Evolutionary conservation across 192 early-diverging fungal genomes (phyloP), one percentile per base, ranked within the genome.

Genomic region (Podila clonocystis): DNA sequence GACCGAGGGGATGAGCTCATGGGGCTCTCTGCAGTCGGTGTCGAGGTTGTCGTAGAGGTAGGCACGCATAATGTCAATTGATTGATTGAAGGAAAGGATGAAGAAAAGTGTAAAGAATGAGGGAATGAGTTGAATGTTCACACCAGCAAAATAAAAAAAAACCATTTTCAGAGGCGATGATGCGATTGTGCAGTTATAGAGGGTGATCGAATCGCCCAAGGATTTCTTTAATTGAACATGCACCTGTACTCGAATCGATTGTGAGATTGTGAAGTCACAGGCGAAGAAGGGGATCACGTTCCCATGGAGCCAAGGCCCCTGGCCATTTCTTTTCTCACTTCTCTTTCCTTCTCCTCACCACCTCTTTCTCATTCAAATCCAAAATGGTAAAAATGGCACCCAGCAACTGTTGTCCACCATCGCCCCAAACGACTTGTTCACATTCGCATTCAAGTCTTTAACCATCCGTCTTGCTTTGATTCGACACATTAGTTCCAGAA

Each of bases 21-120:
- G 98, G 17, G 86, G 86, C 68, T 91, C 91, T 63, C 95, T 91
- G 62, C 90, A 93, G 88, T 97, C 96, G 29, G 67, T 78, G 17
- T 82, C 63, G 34, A 83, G 74, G 75, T 89, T 89, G 85, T 94
- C 92, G 79, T 89, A 91, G 72, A 91, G 85, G 79, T 94, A 98
- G 34, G 92, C 91, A n/a, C 92, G 48, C 26, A 65, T 49, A 50
- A n/a, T 36, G 17, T 17, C 17, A 17, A 36, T 41, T 48, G 31
- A 36, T 22, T 38, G 64, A 19, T 4, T n/a, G 29, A 8, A 49
- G 49, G 41, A 52, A 52, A 31, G 64, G 22, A 5, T 29, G 63
- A 29, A 15, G 41, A 41, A 30, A 45, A 5, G 52, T 24, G 52
- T 55, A 17, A 24, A 9, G 22, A 26, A 24, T 24, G 22, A n/a